Percentiles rank a stretch among this genome's conserved stretches.
These are phyloP conservation scores for Malus hybrid DNA, from an alignment of 331 rosid species.

Conservation along the genomic window DNA sequence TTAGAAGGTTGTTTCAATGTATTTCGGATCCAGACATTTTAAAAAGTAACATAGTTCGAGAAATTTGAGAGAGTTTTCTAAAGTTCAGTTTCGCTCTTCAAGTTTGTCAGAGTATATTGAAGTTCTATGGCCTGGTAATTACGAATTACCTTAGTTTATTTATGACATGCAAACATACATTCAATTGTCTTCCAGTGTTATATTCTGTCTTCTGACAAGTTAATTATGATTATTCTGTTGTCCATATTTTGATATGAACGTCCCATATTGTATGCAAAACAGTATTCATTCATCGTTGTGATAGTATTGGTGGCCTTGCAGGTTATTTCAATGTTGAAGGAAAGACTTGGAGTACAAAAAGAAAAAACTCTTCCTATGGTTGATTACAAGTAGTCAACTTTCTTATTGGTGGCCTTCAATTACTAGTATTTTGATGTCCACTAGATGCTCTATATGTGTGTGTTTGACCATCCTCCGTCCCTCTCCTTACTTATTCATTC, in stretches of 20 bases:
- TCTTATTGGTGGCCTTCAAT: background rate
- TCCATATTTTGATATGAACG: constrained; percentile 4
- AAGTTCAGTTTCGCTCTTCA: background rate
- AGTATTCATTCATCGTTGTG: background rate
- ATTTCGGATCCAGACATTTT: background rate
- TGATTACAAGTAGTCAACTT: constrained; percentile 65
- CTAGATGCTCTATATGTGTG: background rate
- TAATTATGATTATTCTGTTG: background rate
- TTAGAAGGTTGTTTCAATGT: constrained; percentile 6
- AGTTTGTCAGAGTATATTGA: background rate
- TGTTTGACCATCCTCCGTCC: background rate
- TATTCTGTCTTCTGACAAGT: background rate
- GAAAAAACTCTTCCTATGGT: constrained; percentile 58
- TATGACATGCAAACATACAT: background rate
- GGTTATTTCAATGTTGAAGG: constrained; percentile 73
- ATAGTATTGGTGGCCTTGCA: constrained; percentile 25
- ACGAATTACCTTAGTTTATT: background rate
- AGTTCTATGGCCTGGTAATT: background rate
- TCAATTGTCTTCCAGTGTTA: background rate
- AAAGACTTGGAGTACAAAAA: constrained; percentile 61
- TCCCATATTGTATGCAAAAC: background rate
- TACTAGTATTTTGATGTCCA: background rate
- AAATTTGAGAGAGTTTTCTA: background rate
- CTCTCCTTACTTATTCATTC: background rate
- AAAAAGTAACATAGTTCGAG: background rate